Evolutionary conservation across 352 stramenopile genomes (phyloP).

Genomic region (Thraustochytrium sp.): DNA sequence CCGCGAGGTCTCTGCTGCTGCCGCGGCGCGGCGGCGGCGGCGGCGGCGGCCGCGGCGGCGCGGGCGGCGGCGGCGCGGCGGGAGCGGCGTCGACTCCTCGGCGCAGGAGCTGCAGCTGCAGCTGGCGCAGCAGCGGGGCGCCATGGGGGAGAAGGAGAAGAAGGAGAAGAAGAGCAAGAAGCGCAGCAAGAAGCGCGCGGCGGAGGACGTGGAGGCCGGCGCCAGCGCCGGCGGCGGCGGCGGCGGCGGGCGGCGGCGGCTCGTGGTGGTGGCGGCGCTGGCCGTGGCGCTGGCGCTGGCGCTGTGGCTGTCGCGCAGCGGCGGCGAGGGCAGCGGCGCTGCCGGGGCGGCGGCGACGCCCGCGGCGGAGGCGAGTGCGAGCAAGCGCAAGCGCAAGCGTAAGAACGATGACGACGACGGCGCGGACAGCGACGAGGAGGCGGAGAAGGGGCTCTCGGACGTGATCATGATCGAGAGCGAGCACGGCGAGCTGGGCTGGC

Average conservation of each 20-base stretch:
- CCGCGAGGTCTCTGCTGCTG: too few species aligned
- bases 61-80: too few species aligned
- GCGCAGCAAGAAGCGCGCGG: not conserved
- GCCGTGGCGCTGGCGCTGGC: too few species aligned
- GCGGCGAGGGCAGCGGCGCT: not conserved
- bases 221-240: not conserved
- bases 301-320: too few species aligned
- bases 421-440: constrained; percentile 7
- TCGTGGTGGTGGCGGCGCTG: not conserved
- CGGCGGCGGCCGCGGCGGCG: too few species aligned
- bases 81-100: too few species aligned
- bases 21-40: too few species aligned
- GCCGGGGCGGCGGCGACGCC: not conserved
- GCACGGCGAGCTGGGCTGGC: constrained; percentile 16
- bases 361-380: not conserved
- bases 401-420: constrained; percentile 4
- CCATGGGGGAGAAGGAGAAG: constrained; percentile 20
- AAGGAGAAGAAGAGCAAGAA: not conserved
- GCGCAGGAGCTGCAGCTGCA: too few species aligned
- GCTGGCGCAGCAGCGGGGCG: constrained; percentile 43
- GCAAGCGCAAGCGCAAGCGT: not conserved
- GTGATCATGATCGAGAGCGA: constrained; percentile 32
- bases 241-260: not conserved
- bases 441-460: not conserved
- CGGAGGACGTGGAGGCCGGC: not conserved